Evolutionary conservation across 192 early-diverging fungal species (phyloP).

Genomic region (Endogone sp.): DNA sequence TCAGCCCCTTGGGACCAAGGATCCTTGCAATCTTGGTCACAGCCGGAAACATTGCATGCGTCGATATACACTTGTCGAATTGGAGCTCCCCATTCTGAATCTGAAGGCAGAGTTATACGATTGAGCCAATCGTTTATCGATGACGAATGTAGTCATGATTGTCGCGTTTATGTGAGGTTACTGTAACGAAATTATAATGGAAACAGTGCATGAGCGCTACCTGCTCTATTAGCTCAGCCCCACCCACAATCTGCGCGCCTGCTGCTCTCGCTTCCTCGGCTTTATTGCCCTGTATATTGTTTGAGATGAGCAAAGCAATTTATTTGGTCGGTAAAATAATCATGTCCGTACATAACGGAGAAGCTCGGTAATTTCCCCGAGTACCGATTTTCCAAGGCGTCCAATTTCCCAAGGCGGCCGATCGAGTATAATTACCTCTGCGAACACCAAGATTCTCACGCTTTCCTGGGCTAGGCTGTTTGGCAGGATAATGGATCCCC

Average conservation of each 20-base stretch:
- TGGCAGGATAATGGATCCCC: slow-evolving; percentile 75
- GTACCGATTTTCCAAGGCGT: too few species aligned
- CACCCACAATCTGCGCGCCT: slow-evolving; percentile 84
- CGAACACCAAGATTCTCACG: slow-evolving; percentile 73
- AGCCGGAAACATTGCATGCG: slow-evolving; percentile 83
- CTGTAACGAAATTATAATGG: slow-evolving; percentile 9
- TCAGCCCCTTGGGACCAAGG: slow-evolving; percentile 92
- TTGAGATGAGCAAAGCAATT: too few species aligned
- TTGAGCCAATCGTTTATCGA: background rate
- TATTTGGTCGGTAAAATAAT: too few species aligned
- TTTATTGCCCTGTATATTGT: slow-evolving; percentile 49
- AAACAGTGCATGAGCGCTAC: too few species aligned
- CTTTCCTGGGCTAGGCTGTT: slow-evolving; percentile 54
- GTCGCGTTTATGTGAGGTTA: slow-evolving; percentile 6
- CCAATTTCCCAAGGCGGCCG: too few species aligned
- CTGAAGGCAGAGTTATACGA: background rate
- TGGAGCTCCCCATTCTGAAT: slow-evolving; percentile 54
- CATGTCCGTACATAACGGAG: too few species aligned
- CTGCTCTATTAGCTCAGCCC: slow-evolving; percentile 77
- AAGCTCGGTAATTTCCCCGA: too few species aligned
- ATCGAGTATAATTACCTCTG: too few species aligned
- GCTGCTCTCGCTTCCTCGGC: slow-evolving; percentile 78
- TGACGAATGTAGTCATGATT: background rate
- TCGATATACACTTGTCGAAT: slow-evolving; percentile 86
- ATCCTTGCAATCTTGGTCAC: slow-evolving; percentile 86